A percentile compares a stretch with the other conserved stretches of the same genome.
Conservation (phyloP, 2,329 filamentous ascomycete species). For the Aspergillus novofumigatus region DNA sequence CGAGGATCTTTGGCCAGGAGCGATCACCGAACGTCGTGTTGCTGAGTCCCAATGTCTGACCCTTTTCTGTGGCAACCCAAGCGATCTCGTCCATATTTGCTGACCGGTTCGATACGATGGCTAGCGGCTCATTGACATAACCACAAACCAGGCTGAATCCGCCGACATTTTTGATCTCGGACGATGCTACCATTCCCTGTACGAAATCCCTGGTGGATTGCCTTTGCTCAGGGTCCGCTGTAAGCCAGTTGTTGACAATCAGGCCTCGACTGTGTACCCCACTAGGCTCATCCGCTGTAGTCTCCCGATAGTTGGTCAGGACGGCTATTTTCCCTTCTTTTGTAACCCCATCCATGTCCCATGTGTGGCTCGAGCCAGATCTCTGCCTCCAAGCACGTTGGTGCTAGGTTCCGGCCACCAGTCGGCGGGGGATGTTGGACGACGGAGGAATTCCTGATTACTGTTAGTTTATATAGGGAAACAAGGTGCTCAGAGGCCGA, state of each 20-base stretch:
- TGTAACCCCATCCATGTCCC: constrained; percentile 63
- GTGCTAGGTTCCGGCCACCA: constrained; percentile 57
- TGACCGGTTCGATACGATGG: constrained; percentile 61
- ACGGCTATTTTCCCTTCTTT: constrained; percentile 58
- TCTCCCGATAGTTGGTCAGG: constrained; percentile 62
- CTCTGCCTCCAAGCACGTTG: constrained; percentile 58
- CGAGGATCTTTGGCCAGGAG: constrained; percentile 59
- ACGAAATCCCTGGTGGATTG: constrained; percentile 51
- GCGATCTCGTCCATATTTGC: constrained; percentile 47
- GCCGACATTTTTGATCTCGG: constrained; percentile 54
- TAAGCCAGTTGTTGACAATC: constrained; percentile 59
- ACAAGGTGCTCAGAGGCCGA: neutral
- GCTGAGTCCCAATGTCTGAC: constrained; percentile 57
- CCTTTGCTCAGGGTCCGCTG: constrained; percentile 35
- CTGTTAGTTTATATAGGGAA: constrained; percentile 1
- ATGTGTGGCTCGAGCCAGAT: constrained; percentile 55
- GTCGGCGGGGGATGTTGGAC: constrained; percentile 55
- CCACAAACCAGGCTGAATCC: constrained; percentile 63
- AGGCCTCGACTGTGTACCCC: constrained; percentile 52
- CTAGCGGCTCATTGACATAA: constrained; percentile 49
- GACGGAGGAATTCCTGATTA: constrained; percentile 58
- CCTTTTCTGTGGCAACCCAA: constrained; percentile 47
- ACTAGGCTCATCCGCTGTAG: constrained; percentile 43
- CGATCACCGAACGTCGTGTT: constrained; percentile 58
- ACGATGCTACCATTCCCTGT: constrained; percentile 50